phyloP scores from a whole-genome alignment of 2,329 filamentous ascomycete genomes.

The Colletotrichum cordylinicola region DNA sequence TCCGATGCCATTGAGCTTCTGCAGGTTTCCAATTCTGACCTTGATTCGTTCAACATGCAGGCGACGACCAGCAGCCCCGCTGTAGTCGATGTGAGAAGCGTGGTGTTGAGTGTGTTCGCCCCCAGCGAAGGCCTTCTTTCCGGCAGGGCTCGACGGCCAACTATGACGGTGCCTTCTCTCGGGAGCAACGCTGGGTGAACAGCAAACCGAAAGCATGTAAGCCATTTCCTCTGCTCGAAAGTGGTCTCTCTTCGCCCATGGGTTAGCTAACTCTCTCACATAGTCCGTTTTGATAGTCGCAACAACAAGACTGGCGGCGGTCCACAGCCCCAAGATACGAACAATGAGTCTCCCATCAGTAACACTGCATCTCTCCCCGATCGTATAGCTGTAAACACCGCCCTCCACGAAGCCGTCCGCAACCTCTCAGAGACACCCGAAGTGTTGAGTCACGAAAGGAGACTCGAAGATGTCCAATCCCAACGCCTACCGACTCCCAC shows the following conservation, averaged over 20 bases:
- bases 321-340: not conserved
- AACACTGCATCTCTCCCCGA: not conserved
- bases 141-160: slow-evolving; percentile 36
- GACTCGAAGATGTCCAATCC: not conserved
- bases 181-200: slow-evolving; percentile 42
- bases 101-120: slow-evolving; percentile 37
- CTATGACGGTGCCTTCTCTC: slow-evolving; percentile 28
- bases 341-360: not conserved
- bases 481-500: not conserved
- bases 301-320: not conserved
- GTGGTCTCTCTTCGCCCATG: not conserved
- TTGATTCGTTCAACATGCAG: slow-evolving; percentile 21
- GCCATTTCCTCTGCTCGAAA: not conserved
- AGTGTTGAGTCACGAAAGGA: not conserved
- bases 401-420: not conserved
- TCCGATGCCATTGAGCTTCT: not conserved
- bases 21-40: not conserved
- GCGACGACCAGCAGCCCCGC: slow-evolving; percentile 42
- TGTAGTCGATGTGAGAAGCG: slow-evolving; percentile 40
- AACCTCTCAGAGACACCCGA: not conserved
- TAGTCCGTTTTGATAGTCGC: slow-evolving; percentile 8
- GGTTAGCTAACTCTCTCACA: not conserved
- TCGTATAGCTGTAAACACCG: not conserved
- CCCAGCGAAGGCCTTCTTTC: slow-evolving; percentile 40
- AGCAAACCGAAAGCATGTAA: slow-evolving; percentile 39